Evolutionary conservation across 1,284 basidiomycete species (phyloP).

Genomic region (Cutaneotrichosporon dermatis): DNA sequence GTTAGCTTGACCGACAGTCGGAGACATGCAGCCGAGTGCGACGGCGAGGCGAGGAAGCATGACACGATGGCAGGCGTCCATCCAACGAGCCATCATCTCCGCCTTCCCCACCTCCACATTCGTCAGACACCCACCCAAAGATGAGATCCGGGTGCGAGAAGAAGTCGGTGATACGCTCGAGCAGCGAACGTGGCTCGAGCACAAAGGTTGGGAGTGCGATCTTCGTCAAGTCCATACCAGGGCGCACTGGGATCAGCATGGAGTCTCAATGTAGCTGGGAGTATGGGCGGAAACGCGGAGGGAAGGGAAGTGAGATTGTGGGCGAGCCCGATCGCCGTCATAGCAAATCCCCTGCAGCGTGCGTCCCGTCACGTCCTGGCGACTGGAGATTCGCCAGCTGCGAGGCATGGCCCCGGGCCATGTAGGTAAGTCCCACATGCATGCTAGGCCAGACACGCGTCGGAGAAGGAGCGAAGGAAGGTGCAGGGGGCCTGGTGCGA

Average conservation of each 20-base stretch:
- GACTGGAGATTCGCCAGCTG: too few relatives aligned
- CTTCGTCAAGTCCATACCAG: slow-evolving; percentile 90
- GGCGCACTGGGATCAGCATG: slow-evolving; percentile 60
- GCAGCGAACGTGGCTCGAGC: slow-evolving; percentile 79
- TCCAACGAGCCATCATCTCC: background rate
- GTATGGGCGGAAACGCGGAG: background rate
- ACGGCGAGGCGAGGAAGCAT: background rate
- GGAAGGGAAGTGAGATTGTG: background rate
- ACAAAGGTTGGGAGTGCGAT: slow-evolving; percentile 94
- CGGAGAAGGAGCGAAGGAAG: too few relatives aligned
- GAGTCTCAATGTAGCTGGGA: background rate
- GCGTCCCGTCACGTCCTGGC: too few relatives aligned
- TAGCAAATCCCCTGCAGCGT: too few relatives aligned
- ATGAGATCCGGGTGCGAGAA: slow-evolving; percentile 98
- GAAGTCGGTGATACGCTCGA: slow-evolving; percentile 97
- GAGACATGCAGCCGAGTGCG: background rate
- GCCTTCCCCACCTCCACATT: background rate
- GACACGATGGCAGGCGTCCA: background rate
- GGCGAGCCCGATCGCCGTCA: background rate
- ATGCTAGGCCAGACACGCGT: too few relatives aligned
- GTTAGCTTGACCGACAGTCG: background rate
- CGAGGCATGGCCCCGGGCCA: too few relatives aligned
- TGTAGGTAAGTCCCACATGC: too few relatives aligned
- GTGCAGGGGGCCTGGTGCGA: too few relatives aligned
- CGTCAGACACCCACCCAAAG: slow-evolving; percentile 53